These are phyloP conservation scores for Decorospora gaudefroyi DNA, from an alignment of 2,329 filamentous ascomycete genomes.

Conservation along the genomic window DNA sequence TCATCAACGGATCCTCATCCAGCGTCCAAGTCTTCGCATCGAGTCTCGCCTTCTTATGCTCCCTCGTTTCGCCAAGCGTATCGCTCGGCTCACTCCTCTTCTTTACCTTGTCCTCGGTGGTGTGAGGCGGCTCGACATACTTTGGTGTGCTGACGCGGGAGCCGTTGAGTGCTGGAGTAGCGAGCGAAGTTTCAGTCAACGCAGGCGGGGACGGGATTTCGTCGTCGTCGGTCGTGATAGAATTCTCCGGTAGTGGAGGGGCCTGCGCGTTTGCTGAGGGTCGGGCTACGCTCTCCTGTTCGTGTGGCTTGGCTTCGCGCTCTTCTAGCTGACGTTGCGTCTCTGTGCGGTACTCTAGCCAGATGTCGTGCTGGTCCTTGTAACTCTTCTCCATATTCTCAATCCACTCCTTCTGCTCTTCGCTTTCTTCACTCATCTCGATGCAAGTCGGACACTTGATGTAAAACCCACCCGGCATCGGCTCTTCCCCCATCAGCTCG, in stretches of 20 bases:
- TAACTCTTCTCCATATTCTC: constrained; percentile 28
- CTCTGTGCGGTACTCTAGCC: constrained; percentile 25
- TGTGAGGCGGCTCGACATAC: background rate
- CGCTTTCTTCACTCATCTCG: constrained; percentile 18
- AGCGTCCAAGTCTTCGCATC: constrained; percentile 10
- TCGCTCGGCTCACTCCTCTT: constrained; percentile 12
- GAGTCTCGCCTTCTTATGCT: constrained; percentile 23
- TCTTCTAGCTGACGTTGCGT: constrained; percentile 22
- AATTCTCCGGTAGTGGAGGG: no score
- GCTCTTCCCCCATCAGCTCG: constrained; percentile 54
- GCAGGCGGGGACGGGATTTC: constrained; percentile 29
- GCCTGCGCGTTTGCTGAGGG: background rate
- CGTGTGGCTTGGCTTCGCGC: constrained; percentile 6
- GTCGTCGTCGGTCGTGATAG: constrained; percentile 19
- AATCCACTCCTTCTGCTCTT: constrained; percentile 33
- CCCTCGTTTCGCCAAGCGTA: constrained; percentile 5
- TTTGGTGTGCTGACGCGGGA: constrained; percentile 34
- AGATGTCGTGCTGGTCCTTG: constrained; percentile 29
- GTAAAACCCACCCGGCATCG: constrained; percentile 55
- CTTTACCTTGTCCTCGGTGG: constrained; percentile 1
- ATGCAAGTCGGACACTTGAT: constrained; percentile 56
- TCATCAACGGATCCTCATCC: constrained; percentile 9
- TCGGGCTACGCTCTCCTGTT: background rate
- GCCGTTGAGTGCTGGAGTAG: constrained; percentile 27
- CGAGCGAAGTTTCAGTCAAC: constrained; percentile 34